Evolutionary conservation across 371 early-diverging fungal genomes (phyloP), one percentile per base, ranked within the genome.

Genomic region (Dichotomocladium elegans): DNA sequence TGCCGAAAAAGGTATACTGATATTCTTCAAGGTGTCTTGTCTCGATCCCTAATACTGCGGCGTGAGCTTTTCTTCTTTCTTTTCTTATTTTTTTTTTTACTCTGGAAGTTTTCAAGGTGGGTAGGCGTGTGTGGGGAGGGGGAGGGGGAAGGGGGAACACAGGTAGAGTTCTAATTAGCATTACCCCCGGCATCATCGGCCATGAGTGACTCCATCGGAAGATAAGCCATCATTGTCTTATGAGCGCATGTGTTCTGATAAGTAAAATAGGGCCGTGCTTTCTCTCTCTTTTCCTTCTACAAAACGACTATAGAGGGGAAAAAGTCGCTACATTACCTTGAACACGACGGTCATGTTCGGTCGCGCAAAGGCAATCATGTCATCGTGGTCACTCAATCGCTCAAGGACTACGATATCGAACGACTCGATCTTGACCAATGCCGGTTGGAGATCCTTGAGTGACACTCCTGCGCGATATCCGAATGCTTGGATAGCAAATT

Each of bases 281-380:
- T n/a, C n/a, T n/a, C n/a, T n/a, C n/a, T n/a, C n/a, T n/a, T n/a
- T n/a, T n/a, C n/a, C n/a, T n/a, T n/a, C n/a, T n/a, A n/a, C n/a
- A n/a, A n/a, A n/a, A n/a, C n/a, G n/a, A n/a, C n/a, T n/a, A n/a
- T n/a, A n/a, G n/a, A n/a, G n/a, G n/a, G n/a, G n/a, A n/a, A n/a
- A n/a, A n/a, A n/a, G n/a, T n/a, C n/a, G n/a, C n/a, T n/a, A n/a
- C n/a, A 3, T 17, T 56, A 56, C 56, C 57, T 74, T 78, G 55
- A 82, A 83, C 2, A 73, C 66, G 19, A 72, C 63, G 11, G 78
- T 73, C 63, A 83, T 74, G 22, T 77, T 80, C 50, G 53, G 74
- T 61, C 53, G 72, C 60, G 51, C 74, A 76, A 72, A 68, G 1
- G 70, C 54, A 8, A 76, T 24, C 51, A 69, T 62, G 42, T 63